Percentiles rank a stretch among this genome's conserved stretches.
Evolutionary conservation across 306 rosid species (phyloP).

Genomic region (Ceratonia siliqua): DNA sequence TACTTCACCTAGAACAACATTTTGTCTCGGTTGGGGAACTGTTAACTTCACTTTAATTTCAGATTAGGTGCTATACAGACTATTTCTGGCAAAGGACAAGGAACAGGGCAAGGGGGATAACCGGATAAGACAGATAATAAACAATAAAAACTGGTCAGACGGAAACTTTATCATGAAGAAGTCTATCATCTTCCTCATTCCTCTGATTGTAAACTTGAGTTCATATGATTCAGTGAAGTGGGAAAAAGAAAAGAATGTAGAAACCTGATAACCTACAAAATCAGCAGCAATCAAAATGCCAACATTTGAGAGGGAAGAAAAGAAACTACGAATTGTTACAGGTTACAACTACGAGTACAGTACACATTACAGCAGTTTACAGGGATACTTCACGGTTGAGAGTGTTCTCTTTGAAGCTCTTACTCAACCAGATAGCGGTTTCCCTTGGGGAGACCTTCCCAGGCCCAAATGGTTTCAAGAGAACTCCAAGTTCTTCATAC

Average conservation of each 20-base stretch:
- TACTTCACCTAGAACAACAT: too few relatives aligned
- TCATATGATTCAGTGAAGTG: conserved; percentile 20
- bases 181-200: conserved; percentile 25
- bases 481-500: conserved; percentile 93
- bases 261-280: conserved; percentile 40
- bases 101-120: background rate
- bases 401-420: conserved; percentile 85
- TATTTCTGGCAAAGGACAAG: conserved; percentile 7
- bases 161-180: conserved; percentile 25
- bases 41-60: too few relatives aligned
- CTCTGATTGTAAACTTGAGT: conserved; percentile 24
- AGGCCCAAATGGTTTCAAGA: conserved; percentile 95
- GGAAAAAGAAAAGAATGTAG: background rate
- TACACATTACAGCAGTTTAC: conserved; percentile 37
- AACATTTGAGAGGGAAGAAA: conserved; percentile 9
- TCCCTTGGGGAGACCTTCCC: conserved; percentile 96
- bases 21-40: too few relatives aligned
- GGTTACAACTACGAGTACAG: conserved; percentile 35
- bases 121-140: background rate
- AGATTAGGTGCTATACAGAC: too few relatives aligned
- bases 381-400: conserved; percentile 53
- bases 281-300: conserved; percentile 45
- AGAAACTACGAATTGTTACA: conserved; percentile 26
- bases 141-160: conserved; percentile 16
- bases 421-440: conserved; percentile 98